Conservation (phyloP, 768 basidiomycete genomes). For the Leccinum disarticulatum region DNA sequence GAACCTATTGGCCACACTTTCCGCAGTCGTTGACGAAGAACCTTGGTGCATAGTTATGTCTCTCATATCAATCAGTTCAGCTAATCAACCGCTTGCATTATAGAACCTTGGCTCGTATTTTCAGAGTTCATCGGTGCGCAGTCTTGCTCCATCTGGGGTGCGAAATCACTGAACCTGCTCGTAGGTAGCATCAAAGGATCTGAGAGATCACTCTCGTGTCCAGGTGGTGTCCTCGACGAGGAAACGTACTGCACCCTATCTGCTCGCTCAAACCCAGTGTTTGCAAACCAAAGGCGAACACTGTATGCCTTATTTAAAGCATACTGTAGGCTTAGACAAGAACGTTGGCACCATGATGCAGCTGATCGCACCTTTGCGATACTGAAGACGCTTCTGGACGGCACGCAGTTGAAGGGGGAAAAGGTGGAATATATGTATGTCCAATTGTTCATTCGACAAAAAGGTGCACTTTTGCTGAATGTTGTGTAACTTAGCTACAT, state of each 20-base stretch:
- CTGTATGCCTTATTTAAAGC: slow-evolving; percentile 55
- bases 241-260: slow-evolving; percentile 49
- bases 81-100: not conserved
- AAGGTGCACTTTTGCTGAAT: not conserved
- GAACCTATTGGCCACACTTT: slow-evolving; percentile 61
- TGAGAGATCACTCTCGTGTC: slow-evolving; percentile 43
- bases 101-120: slow-evolving; percentile 59
- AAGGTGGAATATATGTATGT: slow-evolving; percentile 58
- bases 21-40: slow-evolving; percentile 48
- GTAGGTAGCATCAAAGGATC: slow-evolving; percentile 69
- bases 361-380: slow-evolving; percentile 65
- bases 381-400: slow-evolving; percentile 34
- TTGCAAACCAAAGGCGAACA: slow-evolving; percentile 46
- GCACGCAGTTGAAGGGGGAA: slow-evolving; percentile 35
- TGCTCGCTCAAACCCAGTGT: slow-evolving; percentile 51
- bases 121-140: slow-evolving; percentile 62
- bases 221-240: slow-evolving; percentile 41
- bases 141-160: not conserved
- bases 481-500: slow-evolving; percentile 46
- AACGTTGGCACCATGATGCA: slow-evolving; percentile 46
- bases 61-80: not conserved
- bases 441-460: not conserved
- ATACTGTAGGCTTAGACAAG: slow-evolving; percentile 48
- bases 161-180: not conserved
- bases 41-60: not conserved